Conservation (phyloP, 257 asterid species). For the Ballota nigra region DNA sequence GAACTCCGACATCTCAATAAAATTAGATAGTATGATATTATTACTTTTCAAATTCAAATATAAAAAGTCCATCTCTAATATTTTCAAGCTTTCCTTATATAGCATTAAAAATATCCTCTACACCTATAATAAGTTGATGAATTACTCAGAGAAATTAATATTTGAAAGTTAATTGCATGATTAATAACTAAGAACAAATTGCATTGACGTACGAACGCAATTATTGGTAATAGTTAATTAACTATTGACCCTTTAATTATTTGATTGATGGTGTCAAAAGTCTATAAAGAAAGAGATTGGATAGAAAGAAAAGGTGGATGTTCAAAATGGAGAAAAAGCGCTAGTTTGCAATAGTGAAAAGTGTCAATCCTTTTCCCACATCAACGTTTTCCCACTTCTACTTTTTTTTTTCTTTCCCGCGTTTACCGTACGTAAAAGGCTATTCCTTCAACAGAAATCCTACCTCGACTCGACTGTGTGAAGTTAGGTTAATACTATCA, state of each 20-base stretch:
- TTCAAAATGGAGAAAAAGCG: conserved; percentile 9
- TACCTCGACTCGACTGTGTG: too few relatives aligned
- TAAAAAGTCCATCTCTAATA: neutral
- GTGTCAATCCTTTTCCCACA: conserved; percentile 20
- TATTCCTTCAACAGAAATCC: neutral
- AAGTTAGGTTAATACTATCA: neutral
- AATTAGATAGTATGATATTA: too few relatives aligned
- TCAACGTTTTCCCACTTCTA: conserved; percentile 23
- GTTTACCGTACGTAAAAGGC: conserved; percentile 24
- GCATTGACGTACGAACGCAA: neutral
- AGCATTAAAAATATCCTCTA: too few relatives aligned
- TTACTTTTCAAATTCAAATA: neutral
- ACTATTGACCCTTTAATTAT: neutral
- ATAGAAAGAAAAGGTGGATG: neutral
- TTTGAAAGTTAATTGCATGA: neutral
- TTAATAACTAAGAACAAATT: neutral
- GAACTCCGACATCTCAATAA: neutral
- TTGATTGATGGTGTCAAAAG: neutral
- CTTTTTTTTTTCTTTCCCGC: conserved; percentile 30
- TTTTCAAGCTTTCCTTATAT: neutral
- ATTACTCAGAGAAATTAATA: neutral
- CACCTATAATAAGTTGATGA: neutral
- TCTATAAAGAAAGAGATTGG: neutral
- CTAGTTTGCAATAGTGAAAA: conserved; percentile 18
- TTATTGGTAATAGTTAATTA: neutral